Evolutionary conservation across 768 basidiomycete species (phyloP), one percentile per base, ranked within the genome.

Genomic region (Macrolepiota fuliginosa): DNA sequence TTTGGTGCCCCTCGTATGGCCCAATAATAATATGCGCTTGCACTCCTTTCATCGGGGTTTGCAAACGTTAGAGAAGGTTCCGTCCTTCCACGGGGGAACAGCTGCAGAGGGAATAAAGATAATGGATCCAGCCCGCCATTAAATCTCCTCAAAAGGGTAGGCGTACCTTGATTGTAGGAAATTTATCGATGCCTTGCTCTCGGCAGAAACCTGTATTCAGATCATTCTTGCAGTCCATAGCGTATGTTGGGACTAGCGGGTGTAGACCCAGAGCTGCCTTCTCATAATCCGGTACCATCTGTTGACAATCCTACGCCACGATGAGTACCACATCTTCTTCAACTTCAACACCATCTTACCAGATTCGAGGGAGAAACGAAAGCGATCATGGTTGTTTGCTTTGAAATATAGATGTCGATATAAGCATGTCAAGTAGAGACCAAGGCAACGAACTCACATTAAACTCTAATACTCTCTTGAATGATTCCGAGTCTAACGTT

Each of bases 361-460:
- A 89, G 89, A 68, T 90, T 94, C 92, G 94, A 95, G 2, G 93
- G 91, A 22, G 94, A 95, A 15, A 94, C 89, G 70, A 96, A 97
- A 1, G 93, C 94, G 13, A 96, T 87, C 69, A 95, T 74, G 62
- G 79, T 83, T 29, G 91, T 89, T 74, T 82, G 77, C 91, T 92
- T 65, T 12, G 57, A 17, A 4, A 46, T 27, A 17, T 15, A 39
- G 22, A 49, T 15, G 58, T 52, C 4, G 37, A 58, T 1, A 56
- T 19, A 55, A 7, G 6, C 15, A 17, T 24, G 42, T 62, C 37
- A 4, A 19, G 56, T 49, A n/a, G 7, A 17, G 24, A n/a, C 19
- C 32, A 17, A 54, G 61, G 29, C 36, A 51, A 19, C 13, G 12
- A n/a, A 74, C 89, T 63, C 71, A 94, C 92, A 67, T 92, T 91